These are phyloP conservation scores for Penicillium angulare DNA, from an alignment of 495 filamentous ascomycete genomes.

Conservation along the genomic window DNA sequence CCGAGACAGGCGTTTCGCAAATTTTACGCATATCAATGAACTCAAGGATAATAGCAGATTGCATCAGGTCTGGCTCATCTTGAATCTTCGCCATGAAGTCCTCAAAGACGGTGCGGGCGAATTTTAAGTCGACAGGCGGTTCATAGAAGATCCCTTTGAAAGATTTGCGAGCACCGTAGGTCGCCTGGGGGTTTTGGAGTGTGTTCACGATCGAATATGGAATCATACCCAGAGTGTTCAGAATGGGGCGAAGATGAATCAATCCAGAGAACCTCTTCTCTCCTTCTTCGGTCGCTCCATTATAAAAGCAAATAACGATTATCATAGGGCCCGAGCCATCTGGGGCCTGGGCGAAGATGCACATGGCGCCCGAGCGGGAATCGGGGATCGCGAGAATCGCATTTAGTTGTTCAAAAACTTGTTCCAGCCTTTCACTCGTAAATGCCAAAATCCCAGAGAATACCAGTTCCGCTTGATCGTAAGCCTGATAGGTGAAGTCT, in stretches of 20 bases:
- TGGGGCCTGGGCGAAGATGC: slow-evolving; percentile 36
- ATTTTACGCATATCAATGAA: slow-evolving; percentile 36
- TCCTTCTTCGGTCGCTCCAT: slow-evolving; percentile 46
- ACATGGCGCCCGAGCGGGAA: slow-evolving; percentile 34
- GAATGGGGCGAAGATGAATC: slow-evolving; percentile 32
- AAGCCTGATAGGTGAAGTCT: slow-evolving; percentile 47
- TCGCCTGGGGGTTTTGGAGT: slow-evolving; percentile 41
- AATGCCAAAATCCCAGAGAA: slow-evolving; percentile 50
- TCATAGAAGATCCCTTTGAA: slow-evolving; percentile 52
- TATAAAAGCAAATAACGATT: slow-evolving; percentile 47
- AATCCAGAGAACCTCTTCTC: slow-evolving; percentile 37
- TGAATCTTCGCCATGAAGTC: slow-evolving; percentile 36
- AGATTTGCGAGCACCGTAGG: slow-evolving; percentile 39
- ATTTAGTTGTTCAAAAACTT: slow-evolving; percentile 43
- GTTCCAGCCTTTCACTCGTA: slow-evolving; percentile 34
- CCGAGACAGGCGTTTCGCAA: slow-evolving; percentile 21
- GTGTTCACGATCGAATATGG: slow-evolving; percentile 45
- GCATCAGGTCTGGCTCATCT: slow-evolving; percentile 16
- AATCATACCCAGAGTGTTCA: slow-evolving; percentile 37
- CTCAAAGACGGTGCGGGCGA: slow-evolving; percentile 35
- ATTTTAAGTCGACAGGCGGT: slow-evolving; percentile 35
- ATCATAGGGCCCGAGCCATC: slow-evolving; percentile 37
- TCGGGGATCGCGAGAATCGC: slow-evolving; percentile 29
- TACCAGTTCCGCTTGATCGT: slow-evolving; percentile 40
- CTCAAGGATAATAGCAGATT: slow-evolving; percentile 31